Evolutionary conservation across 495 filamentous ascomycete species (phyloP).

Genomic region (Hypoxylon perforatum): DNA sequence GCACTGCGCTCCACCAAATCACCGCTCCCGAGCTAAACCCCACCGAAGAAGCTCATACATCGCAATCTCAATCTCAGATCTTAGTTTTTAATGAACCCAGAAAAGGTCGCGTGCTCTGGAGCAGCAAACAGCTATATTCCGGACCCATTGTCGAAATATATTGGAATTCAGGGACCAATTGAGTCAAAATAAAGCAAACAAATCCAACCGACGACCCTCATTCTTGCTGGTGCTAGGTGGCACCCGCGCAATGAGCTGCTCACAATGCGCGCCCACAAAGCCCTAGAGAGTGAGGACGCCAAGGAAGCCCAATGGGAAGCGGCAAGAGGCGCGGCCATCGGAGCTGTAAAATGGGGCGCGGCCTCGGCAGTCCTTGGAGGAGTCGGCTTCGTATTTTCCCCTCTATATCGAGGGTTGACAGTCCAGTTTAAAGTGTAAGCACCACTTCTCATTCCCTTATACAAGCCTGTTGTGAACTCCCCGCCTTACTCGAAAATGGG

Average conservation of each 20-base stretch:
- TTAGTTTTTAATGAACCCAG: background rate
- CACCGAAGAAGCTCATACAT: conserved; percentile 6
- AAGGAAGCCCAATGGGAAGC: conserved; percentile 71
- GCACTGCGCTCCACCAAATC: conserved; percentile 13
- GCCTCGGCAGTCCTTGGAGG: conserved; percentile 66
- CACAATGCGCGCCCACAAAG: conserved; percentile 53
- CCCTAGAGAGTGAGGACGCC: conserved; percentile 64
- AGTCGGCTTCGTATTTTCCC: conserved; percentile 68
- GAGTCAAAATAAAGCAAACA: too few relatives aligned
- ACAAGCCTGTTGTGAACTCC: too few relatives aligned
- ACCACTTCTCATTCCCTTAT: background rate
- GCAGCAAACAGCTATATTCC: background rate
- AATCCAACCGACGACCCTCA: too few relatives aligned
- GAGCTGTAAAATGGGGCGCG: conserved; percentile 74
- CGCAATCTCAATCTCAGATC: background rate
- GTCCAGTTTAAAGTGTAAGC: conserved; percentile 89
- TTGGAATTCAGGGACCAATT: too few relatives aligned
- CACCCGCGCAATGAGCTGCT: conserved; percentile 17
- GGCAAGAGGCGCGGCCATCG: conserved; percentile 66
- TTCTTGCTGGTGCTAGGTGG: background rate
- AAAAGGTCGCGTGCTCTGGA: background rate
- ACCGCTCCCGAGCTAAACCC: background rate
- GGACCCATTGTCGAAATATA: too few relatives aligned
- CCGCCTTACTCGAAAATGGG: background rate
- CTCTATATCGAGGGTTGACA: conserved; percentile 83